Evolutionary conservation across 2,329 filamentous ascomycete species (phyloP).

Genomic region (Thelonectria discophora): DNA sequence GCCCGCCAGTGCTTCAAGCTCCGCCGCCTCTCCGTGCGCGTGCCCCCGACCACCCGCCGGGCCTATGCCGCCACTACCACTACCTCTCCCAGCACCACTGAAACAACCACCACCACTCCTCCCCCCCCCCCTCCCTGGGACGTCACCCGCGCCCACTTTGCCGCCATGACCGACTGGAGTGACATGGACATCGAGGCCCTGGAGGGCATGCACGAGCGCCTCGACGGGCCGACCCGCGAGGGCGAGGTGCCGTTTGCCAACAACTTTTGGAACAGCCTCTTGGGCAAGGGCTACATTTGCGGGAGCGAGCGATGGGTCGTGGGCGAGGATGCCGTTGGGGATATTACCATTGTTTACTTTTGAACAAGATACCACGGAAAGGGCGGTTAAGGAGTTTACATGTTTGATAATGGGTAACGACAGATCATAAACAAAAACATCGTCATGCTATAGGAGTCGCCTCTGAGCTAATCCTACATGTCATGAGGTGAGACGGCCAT

Average conservation of each 20-base stretch:
- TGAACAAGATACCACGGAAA: background rate
- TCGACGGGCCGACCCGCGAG: slow-evolving; percentile 32
- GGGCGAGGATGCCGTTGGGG: slow-evolving; percentile 62
- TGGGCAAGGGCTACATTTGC: slow-evolving; percentile 61
- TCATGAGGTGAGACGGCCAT: slow-evolving; percentile 23
- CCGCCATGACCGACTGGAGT: slow-evolving; percentile 16
- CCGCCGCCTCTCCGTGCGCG: slow-evolving; percentile 55
- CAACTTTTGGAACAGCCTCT: slow-evolving; percentile 57
- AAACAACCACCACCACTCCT: no score
- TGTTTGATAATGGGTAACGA: no score
- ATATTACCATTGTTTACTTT: slow-evolving; percentile 64
- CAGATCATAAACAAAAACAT: slow-evolving; percentile 38
- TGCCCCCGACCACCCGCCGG: slow-evolving; percentile 49
- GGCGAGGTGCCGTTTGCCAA: slow-evolving; percentile 53
- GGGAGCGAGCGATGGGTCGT: slow-evolving; percentile 71
- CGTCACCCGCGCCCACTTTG: slow-evolving; percentile 12
- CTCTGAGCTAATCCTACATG: slow-evolving; percentile 26
- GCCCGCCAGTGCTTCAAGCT: slow-evolving; percentile 59
- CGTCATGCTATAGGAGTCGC: slow-evolving; percentile 26
- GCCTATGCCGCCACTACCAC: background rate
- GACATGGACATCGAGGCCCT: slow-evolving; percentile 17
- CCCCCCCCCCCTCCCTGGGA: no score
- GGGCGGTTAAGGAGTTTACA: slow-evolving; percentile 42
- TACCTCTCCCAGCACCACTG: no score
- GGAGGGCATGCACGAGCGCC: slow-evolving; percentile 14